Conservation (phyloP, 2,329 filamentous ascomycete genomes). For the Phoma herbarum region DNA sequence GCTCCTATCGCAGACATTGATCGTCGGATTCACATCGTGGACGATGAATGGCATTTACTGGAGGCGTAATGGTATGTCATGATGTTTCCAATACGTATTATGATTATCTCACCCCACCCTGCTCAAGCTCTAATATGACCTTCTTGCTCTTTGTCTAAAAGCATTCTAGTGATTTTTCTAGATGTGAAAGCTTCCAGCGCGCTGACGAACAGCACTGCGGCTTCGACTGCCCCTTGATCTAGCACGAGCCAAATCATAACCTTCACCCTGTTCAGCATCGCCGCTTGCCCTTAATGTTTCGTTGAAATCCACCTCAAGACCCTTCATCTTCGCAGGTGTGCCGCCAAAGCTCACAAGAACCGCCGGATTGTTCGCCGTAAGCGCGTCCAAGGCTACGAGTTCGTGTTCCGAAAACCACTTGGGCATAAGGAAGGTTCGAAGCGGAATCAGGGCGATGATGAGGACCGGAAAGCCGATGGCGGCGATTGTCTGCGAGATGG, state of each 20-base stretch:
- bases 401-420: slow-evolving; percentile 60
- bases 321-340: slow-evolving; percentile 48
- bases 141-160: not conserved
- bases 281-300: slow-evolving; percentile 28
- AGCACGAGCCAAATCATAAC: slow-evolving; percentile 8
- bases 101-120: not conserved
- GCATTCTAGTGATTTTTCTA: not conserved
- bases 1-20: slow-evolving; percentile 2
- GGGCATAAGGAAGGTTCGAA: slow-evolving; percentile 60
- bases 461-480: slow-evolving; percentile 66
- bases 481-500: slow-evolving; percentile 65
- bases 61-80: not conserved
- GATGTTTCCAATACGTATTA: not conserved
- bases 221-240: slow-evolving; percentile 19
- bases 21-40: not conserved
- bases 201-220: slow-evolving; percentile 32
- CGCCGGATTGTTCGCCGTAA: slow-evolving; percentile 62
- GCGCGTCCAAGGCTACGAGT: slow-evolving; percentile 59
- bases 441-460: slow-evolving; percentile 64
- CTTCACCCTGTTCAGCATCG: slow-evolving; percentile 21
- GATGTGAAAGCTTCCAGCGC: slow-evolving; percentile 32
- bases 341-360: slow-evolving; percentile 63
- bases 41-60: slow-evolving; percentile 16
- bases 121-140: not conserved
- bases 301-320: slow-evolving; percentile 34